phyloP scores from a whole-genome alignment of 768 basidiomycete genomes.

The Jaapia argillacea region DNA sequence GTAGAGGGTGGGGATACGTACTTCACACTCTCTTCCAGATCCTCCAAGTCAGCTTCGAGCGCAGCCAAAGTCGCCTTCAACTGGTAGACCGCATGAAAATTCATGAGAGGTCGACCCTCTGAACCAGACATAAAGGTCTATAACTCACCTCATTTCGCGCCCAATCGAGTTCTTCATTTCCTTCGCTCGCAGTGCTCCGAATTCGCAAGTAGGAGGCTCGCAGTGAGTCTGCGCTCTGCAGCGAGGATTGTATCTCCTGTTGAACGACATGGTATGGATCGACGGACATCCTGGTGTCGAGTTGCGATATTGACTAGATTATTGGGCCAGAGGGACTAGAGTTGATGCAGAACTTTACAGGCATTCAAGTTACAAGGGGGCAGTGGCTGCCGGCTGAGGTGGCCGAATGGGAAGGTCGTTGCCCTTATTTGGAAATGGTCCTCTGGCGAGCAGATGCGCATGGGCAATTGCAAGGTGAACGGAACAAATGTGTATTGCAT shows the following conservation, averaged over 20 bases:
- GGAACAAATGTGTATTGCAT: no score
- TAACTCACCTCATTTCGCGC: constrained; percentile 61
- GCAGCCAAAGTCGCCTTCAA: constrained; percentile 67
- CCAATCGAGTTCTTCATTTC: constrained; percentile 75
- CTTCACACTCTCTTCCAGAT: constrained; percentile 92
- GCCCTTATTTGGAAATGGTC: no score
- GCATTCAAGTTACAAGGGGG: background rate
- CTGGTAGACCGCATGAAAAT: constrained; percentile 22
- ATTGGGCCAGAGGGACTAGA: background rate
- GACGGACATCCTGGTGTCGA: constrained; percentile 36
- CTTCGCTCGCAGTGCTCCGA: constrained; percentile 58
- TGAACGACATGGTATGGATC: constrained; percentile 88
- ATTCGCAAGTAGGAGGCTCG: constrained; percentile 73
- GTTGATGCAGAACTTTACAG: background rate
- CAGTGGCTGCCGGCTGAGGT: background rate
- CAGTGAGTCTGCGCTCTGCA: constrained; percentile 62
- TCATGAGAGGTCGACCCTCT: background rate
- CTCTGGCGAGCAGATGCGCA: no score
- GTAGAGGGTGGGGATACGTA: constrained; percentile 24
- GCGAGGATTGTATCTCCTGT: constrained; percentile 68
- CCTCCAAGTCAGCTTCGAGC: constrained; percentile 82
- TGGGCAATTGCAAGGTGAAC: no score
- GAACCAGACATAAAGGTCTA: no score
- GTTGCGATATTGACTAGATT: no score
- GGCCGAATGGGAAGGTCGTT: no score